Conservation (phyloP, 2,329 filamentous ascomycete genomes). For the Aureobasidium sp. region DNA sequence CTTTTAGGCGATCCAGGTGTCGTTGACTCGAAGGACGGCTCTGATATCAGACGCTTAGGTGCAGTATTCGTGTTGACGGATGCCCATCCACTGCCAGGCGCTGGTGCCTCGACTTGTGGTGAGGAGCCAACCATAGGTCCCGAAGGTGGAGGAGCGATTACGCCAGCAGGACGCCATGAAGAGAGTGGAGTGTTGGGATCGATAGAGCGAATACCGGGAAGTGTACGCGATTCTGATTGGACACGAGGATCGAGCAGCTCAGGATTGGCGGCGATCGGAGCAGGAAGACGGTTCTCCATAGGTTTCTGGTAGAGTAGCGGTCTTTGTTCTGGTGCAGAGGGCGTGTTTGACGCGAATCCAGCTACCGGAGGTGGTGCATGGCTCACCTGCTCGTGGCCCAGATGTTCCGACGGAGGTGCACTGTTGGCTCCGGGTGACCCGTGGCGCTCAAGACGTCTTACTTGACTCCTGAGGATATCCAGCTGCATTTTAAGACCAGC, state of each 20-base stretch:
- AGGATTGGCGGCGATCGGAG: background rate
- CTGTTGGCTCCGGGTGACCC: conserved; percentile 16
- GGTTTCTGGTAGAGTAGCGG: conserved; percentile 2
- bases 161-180: conserved; percentile 16
- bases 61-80: conserved; percentile 35
- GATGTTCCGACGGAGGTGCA: conserved; percentile 19
- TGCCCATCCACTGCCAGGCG: conserved; percentile 32
- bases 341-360: background rate
- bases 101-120: conserved; percentile 18
- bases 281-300: conserved; percentile 1
- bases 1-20: conserved; percentile 35
- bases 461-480: conserved; percentile 39
- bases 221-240: conserved; percentile 3
- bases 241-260: conserved; percentile 1
- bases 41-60: conserved; percentile 30
- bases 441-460: conserved; percentile 28
- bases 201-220: conserved; percentile 15
- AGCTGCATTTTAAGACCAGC: conserved; percentile 39
- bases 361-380: background rate
- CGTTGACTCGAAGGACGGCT: conserved; percentile 23
- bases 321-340: background rate
- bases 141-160: conserved; percentile 13
- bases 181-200: conserved; percentile 9
- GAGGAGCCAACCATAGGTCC: conserved; percentile 8
- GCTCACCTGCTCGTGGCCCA: conserved; percentile 11